phyloP scores from a whole-genome alignment of 1,139 yeast genomes.

The Nadsonia commutata region DNA sequence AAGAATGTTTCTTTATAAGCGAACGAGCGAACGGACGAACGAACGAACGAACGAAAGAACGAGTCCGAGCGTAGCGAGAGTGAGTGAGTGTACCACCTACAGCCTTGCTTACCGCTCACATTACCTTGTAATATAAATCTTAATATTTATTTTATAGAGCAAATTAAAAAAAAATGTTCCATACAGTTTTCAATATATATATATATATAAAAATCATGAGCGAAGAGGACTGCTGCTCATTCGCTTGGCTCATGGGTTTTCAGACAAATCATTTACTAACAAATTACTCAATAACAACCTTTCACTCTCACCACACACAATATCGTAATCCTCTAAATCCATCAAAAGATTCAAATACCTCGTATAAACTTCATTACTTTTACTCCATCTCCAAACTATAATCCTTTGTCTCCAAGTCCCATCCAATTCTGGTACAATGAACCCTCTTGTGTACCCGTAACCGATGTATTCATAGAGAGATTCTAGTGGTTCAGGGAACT shows the following conservation, averaged over 20 bases:
- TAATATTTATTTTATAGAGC: too few relatives aligned
- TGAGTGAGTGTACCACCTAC: too few relatives aligned
- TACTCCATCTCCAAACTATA: neutral
- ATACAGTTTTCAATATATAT: too few relatives aligned
- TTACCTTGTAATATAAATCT: too few relatives aligned
- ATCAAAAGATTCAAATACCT: neutral
- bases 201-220: too few relatives aligned
- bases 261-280: neutral
- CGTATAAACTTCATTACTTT: neutral
- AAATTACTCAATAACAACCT: neutral
- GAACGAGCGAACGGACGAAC: too few relatives aligned
- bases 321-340: neutral
- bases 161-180: too few relatives aligned
- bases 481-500: neutral
- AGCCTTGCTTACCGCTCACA: too few relatives aligned
- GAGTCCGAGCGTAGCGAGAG: too few relatives aligned
- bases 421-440: neutral
- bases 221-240: too few relatives aligned
- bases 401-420: neutral
- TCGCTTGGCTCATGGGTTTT: too few relatives aligned
- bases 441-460: neutral
- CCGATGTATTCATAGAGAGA: neutral
- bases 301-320: neutral
- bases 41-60: too few relatives aligned
- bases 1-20: slow-evolving; percentile 14